Evolutionary conservation across 2,329 filamentous ascomycete genomes (phyloP), one percentile per base, ranked within the genome.

Genomic region (Hysterium pulicare): DNA sequence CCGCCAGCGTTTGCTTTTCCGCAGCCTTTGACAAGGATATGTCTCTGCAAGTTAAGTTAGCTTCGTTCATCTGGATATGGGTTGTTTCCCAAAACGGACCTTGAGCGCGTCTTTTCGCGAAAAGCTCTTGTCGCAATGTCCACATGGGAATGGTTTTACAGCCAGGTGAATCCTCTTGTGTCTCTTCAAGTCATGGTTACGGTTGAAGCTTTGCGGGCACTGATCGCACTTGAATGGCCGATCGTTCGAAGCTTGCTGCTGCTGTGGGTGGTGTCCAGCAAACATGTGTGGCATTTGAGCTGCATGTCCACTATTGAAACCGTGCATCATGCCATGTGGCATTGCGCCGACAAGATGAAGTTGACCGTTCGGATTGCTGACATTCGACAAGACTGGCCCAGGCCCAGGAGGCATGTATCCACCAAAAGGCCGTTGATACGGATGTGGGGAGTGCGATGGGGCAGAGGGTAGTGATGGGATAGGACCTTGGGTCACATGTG

Each of bases 21-120:
- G 57, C 81, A 84, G 37, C 81, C 81, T 64, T 84, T 84, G 53
- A 84, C 81, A 11, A 84, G 73, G 48, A 83, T 80, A 62, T 84
- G 81, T 63, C 81, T 73, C 81, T 84, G 63, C 55, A 46, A 44
- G 32, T 45, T 24, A 19, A 52, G 67, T 48, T 66, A 59, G 45
- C 38, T 23, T 3, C 3, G 13, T 80, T 71, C 77, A 8, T 30
- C 6, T n/a, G 21, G 84, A 53, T 49, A 44, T 33, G 35, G 33
- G 9, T n/a, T 31, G n/a, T 17, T 38, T 28, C 44, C 2, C 5
- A 40, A 11, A 33, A 71, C 81, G 57, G 72, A 97, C 93, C 87
- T 97, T 97, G 22, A 98, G 74, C 8, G 93, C 93, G 68, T 97
- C 93, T 65, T 97, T 97, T 46, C 93, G 79, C 3, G 90, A 96